Evolutionary conservation across 352 stramenopile genomes (phyloP).

Genomic region (Phytophthora fragariaefolia): DNA sequence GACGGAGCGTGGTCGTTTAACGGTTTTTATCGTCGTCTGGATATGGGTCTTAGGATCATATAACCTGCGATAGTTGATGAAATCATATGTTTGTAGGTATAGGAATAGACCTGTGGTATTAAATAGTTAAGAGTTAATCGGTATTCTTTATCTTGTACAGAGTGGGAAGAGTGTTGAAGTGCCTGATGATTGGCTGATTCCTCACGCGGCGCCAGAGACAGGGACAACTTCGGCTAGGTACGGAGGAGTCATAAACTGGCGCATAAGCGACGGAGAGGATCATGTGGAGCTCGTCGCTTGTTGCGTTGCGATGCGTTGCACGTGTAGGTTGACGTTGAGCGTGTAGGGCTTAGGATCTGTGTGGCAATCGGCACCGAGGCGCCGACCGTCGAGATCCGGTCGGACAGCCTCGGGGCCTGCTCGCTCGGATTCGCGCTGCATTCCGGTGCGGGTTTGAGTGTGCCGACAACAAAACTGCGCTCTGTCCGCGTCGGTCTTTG

Average conservation of each 20-base stretch:
- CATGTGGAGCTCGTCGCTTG: no score
- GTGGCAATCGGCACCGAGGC: constrained; percentile 18
- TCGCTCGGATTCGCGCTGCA: no score
- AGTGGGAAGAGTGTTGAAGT: constrained; percentile 1
- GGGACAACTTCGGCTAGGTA: constrained; percentile 4
- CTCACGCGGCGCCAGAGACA: background rate
- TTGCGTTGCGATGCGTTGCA: background rate
- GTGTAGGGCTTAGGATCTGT: background rate
- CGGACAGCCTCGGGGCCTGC: constrained; percentile 7
- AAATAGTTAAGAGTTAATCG: background rate
- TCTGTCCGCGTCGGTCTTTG: no score
- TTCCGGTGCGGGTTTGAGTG: constrained; percentile 3
- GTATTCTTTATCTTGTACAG: background rate
- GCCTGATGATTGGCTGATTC: constrained; percentile 22
- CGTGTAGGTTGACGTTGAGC: background rate
- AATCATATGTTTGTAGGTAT: background rate
- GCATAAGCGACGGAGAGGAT: constrained; percentile 20
- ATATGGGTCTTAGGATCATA: background rate
- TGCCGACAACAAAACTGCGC: constrained; percentile 32
- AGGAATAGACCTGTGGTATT: background rate
- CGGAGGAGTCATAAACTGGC: no score
- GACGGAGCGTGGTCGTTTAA: constrained; percentile 15
- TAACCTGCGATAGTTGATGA: background rate
- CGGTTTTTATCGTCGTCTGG: background rate
- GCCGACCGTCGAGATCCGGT: constrained; percentile 11